Conservation (phyloP, 1,284 basidiomycete genomes). For the Puccinia triticina region DNA sequence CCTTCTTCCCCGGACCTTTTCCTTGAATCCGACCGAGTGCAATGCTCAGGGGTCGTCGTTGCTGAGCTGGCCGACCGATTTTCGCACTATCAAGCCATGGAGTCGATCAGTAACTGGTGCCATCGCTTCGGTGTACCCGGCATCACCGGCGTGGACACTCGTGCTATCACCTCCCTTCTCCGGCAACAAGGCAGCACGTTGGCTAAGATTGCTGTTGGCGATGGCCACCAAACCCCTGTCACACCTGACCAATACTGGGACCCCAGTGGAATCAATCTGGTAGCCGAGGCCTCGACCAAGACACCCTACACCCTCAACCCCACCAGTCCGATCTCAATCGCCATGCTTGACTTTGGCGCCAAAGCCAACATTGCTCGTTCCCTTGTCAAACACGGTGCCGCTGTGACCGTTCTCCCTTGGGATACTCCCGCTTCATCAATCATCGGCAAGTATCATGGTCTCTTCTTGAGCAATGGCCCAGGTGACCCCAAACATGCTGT, state of each 20-base stretch:
- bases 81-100: slow-evolving; percentile 91
- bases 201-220: slow-evolving; percentile 82
- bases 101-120: slow-evolving; percentile 93
- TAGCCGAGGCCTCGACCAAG: slow-evolving; percentile 87
- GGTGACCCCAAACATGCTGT: slow-evolving; percentile 89
- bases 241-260: slow-evolving; percentile 79
- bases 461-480: slow-evolving; percentile 95
- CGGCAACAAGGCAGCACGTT: slow-evolving; percentile 97
- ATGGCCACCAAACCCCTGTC: slow-evolving; percentile 69
- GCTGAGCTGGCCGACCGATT: slow-evolving; percentile 92
- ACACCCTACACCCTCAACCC: slow-evolving; percentile 84
- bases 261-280: slow-evolving; percentile 86
- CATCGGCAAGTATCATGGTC: slow-evolving; percentile 86
- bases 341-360: slow-evolving; percentile 93
- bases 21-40: slow-evolving; percentile 85
- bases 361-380: slow-evolving; percentile 97
- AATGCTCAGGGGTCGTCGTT: slow-evolving; percentile 90
- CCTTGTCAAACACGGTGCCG: slow-evolving; percentile 83
- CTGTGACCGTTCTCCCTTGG: slow-evolving; percentile 96
- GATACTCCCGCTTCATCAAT: slow-evolving; percentile 91
- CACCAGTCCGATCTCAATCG: slow-evolving; percentile 82
- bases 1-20: slow-evolving; percentile 61
- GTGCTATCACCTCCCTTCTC: slow-evolving; percentile 88
- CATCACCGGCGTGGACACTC: slow-evolving; percentile 95
- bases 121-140: slow-evolving; percentile 85